Evolutionary conservation across 805 yeast species (phyloP), one percentile per base, ranked within the genome.

Genomic region (Saccharomycopsis fodiens): DNA sequence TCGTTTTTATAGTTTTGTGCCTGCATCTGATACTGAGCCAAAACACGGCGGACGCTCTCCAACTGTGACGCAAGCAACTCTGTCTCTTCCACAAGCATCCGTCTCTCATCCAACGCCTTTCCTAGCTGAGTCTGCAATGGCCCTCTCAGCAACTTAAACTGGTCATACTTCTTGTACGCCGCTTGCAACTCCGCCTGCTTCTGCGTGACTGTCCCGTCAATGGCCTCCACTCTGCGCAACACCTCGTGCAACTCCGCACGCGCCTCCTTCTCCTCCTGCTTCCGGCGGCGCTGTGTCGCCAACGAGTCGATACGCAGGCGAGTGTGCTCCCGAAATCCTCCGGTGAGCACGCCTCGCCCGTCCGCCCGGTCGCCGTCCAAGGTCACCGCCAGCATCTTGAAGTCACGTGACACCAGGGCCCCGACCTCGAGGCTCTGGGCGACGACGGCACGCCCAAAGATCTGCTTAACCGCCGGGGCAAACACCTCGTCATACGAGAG

Each of bases 291-390:
- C 52, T 83, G 72, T 12, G 65, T 59, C 44, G 77, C 78, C 55
- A 86, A 68, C 2, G 82, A 74, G 54, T 87, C 95, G 40, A 89
- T 62, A 54, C 94, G 72, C 0, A 87, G 81, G 43, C 66, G 69
- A 48, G 74, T 75, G 54, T 70, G 74, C 55, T 85, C 93, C 54
- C 85, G 74, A 56, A 74, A 86, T 41, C 97, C 97, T 62, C 97
- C 97, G 20, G 86, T 79, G 38, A 93, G 61, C 1, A 83, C 84
- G 61, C 98, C 98, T 53, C 71, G 76, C 39, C 77, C 78, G 55
- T 86, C 94, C 41, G 86, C 86, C 52, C 86, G 70, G 59, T 93
- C 97, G 54, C 98, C 98, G 60, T 86, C 95, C 15, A 91, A 65
- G 0, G 98, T 93, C 13, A 93, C 83, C 1, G 95, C 85, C 54